Evolutionary conservation across 164 flowering plant genomes (phyloP).

Genomic region (Vitis labrusca): DNA sequence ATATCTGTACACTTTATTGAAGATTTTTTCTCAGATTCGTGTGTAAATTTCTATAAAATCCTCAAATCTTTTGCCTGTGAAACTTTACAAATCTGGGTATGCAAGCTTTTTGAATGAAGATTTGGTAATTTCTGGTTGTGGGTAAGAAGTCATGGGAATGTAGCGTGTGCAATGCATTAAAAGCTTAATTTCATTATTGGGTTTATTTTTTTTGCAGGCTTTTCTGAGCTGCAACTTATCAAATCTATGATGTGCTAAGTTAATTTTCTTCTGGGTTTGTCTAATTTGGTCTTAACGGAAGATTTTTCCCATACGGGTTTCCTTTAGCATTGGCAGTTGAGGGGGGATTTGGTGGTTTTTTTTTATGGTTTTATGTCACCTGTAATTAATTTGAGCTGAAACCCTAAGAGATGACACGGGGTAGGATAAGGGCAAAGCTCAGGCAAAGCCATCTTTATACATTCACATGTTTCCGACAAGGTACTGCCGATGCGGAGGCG

Average conservation of each 20-base stretch:
- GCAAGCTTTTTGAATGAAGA: neutral
- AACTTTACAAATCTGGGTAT: slow-evolving; percentile 1
- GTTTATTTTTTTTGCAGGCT: neutral
- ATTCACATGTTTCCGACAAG: slow-evolving; percentile 49
- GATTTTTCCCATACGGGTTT: neutral
- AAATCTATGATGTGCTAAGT: neutral
- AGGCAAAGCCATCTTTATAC: slow-evolving; percentile 61
- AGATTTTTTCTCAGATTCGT: neutral
- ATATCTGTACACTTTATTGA: neutral
- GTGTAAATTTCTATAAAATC: neutral
- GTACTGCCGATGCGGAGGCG: slow-evolving; percentile 24
- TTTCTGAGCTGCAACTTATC: neutral
- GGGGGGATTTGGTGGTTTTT: neutral
- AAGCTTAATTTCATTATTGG: neutral
- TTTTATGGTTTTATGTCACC: neutral
- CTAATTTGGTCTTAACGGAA: neutral
- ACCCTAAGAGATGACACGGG: slow-evolving; percentile 41
- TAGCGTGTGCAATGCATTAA: neutral
- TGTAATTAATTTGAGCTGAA: slow-evolving; percentile 12
- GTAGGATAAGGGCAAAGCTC: slow-evolving; percentile 61
- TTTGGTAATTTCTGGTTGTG: neutral
- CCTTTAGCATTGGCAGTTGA: neutral
- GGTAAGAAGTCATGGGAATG: neutral
- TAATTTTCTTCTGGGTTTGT: neutral
- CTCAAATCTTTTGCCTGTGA: neutral